These are phyloP conservation scores for Pichia cabralensis DNA, from an alignment of 805 yeast genomes.

Conservation along the genomic window DNA sequence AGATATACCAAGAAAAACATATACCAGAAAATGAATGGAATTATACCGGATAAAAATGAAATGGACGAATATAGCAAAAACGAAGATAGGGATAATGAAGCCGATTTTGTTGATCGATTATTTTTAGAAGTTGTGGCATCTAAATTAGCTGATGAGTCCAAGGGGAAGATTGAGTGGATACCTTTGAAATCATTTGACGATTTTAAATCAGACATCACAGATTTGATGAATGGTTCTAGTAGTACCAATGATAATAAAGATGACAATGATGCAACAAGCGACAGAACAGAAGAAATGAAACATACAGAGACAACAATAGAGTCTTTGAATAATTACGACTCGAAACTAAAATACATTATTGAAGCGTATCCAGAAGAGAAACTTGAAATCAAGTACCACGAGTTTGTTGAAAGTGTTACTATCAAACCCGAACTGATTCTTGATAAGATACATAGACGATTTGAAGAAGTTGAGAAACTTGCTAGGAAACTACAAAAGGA, in stretches of 20 bases:
- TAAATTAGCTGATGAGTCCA: background rate
- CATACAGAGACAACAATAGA: slow-evolving; percentile 1
- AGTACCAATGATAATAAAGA: no score
- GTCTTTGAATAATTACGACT: background rate
- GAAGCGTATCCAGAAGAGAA: slow-evolving; percentile 5
- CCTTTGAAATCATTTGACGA: no score
- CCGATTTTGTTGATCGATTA: slow-evolving; percentile 4
- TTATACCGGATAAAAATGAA: background rate
- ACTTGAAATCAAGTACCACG: slow-evolving; percentile 28
- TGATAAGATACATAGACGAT: slow-evolving; percentile 52
- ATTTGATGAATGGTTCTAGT: no score
- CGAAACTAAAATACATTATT: background rate
- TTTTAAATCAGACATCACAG: slow-evolving; percentile 9
- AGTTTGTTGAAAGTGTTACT: slow-evolving; percentile 16
- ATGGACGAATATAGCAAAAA: no score
- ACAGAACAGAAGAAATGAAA: background rate
- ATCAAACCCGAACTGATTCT: slow-evolving; percentile 21
- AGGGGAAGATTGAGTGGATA: slow-evolving; percentile 2
- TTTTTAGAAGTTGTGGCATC: slow-evolving; percentile 11
- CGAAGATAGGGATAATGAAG: background rate
- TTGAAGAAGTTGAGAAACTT: slow-evolving; percentile 79
- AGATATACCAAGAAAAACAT: slow-evolving; percentile 38
- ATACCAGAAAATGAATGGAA: background rate
- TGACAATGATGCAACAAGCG: no score
- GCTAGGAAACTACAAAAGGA: slow-evolving; percentile 82